Conservation (phyloP, 148 eudicot species). For the Rheum nobile region DNA sequence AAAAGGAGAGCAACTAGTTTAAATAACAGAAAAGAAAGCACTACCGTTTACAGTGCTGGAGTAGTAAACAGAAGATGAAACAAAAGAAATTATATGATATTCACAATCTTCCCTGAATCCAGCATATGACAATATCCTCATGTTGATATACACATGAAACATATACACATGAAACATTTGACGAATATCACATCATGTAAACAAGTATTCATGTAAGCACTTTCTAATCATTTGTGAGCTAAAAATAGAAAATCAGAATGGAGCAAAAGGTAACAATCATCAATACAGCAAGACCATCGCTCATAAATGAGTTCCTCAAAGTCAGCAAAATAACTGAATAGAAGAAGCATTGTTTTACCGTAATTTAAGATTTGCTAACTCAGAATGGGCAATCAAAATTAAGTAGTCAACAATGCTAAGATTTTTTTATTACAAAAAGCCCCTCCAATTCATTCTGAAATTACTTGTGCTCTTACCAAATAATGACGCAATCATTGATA, state of each 20-base stretch:
- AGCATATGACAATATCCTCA: not conserved
- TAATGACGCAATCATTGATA: constrained; percentile 82
- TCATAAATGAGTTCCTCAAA: not conserved
- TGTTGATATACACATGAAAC: not conserved
- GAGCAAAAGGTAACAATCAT: not conserved
- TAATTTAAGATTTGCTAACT: not conserved
- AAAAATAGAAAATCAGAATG: not conserved
- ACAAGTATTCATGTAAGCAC: not conserved
- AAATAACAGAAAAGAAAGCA: not conserved
- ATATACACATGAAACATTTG: too few species aligned
- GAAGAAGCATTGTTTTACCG: not conserved
- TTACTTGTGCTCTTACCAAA: constrained; percentile 60
- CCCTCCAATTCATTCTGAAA: not conserved
- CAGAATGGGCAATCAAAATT: not conserved
- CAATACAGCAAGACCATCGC: not conserved
- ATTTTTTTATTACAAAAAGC: too few species aligned
- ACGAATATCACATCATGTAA: not conserved
- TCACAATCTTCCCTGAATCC: not conserved
- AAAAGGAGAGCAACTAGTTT: not conserved
- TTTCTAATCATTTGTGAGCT: not conserved
- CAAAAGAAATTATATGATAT: not conserved
- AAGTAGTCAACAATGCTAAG: not conserved
- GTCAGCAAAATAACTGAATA: not conserved
- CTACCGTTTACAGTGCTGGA: not conserved
- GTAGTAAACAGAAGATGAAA: not conserved